phyloP scores from a whole-genome alignment of 202 grass and related monocot species.

The Bolboschoenoplectus hybrid region DNA sequence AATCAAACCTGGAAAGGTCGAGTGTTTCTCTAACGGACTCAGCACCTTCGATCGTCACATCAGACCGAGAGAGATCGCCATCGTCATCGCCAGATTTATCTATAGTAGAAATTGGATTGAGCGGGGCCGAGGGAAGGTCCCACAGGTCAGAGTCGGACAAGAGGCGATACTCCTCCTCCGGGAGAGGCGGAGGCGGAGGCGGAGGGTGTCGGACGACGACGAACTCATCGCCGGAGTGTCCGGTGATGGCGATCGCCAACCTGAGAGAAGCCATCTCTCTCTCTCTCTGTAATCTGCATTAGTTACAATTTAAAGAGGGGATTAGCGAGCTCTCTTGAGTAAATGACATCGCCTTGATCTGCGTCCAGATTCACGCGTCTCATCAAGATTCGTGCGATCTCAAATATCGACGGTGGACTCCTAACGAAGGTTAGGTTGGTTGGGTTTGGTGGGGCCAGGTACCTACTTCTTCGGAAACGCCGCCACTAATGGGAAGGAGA shows the following conservation, averaged over 20 bases:
- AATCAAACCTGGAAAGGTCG: conserved; percentile 63
- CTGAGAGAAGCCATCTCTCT: conserved; percentile 37
- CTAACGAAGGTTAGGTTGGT: too few relatives aligned
- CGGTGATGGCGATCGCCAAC: conserved; percentile 65
- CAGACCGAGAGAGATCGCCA: conserved; percentile 26
- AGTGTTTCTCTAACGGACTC: conserved; percentile 44
- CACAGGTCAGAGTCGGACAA: conserved; percentile 81
- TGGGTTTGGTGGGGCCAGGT: too few relatives aligned
- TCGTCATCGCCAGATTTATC: neutral
- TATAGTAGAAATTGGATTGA: conserved; percentile 33
- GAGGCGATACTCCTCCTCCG: conserved; percentile 63
- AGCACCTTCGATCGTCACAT: conserved; percentile 41
- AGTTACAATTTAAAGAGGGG: too few relatives aligned
- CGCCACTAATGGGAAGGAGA: too few relatives aligned
- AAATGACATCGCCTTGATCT: too few relatives aligned
- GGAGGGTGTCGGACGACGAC: conserved; percentile 55
- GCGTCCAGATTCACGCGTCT: too few relatives aligned
- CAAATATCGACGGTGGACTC: too few relatives aligned
- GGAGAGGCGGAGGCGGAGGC: conserved; percentile 49
- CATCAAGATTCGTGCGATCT: too few relatives aligned
- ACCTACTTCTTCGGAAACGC: too few relatives aligned
- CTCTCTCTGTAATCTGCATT: too few relatives aligned
- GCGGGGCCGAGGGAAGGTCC: conserved; percentile 75
- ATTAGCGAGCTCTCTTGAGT: too few relatives aligned
- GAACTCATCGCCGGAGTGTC: conserved; percentile 56